These are phyloP conservation scores for Vachellia collinsii DNA, from an alignment of 306 rosid genomes.

Conservation along the genomic window DNA sequence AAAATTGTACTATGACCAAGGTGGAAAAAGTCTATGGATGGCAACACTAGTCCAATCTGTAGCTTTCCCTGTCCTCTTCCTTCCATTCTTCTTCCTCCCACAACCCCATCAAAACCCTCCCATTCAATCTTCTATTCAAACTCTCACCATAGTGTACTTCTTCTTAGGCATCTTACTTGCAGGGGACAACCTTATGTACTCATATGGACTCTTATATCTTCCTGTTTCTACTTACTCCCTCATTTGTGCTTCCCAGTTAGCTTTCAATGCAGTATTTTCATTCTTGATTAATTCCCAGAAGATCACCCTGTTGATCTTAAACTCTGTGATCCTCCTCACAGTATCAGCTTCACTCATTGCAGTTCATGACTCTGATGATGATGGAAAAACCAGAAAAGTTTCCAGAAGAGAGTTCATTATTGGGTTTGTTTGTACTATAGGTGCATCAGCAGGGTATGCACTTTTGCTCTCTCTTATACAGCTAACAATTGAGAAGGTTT, in stretches of 20 bases:
- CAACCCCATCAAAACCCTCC: constrained; percentile 33
- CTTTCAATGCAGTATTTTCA: constrained; percentile 73
- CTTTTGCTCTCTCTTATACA: constrained; percentile 71
- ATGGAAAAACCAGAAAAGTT: constrained; percentile 37
- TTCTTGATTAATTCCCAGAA: constrained; percentile 71
- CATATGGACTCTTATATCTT: constrained; percentile 66
- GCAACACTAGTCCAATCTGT: constrained; percentile 70
- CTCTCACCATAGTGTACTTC: constrained; percentile 50
- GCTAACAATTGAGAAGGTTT: constrained; percentile 60
- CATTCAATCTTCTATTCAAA: constrained; percentile 22
- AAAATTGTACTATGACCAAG: constrained; percentile 70
- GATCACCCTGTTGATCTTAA: constrained; percentile 56
- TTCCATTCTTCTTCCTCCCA: constrained; percentile 55
- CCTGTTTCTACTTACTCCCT: constrained; percentile 79
- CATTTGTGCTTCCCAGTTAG: constrained; percentile 70
- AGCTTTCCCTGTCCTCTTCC: constrained; percentile 61
- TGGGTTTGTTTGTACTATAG: constrained; percentile 57
- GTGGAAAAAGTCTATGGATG: constrained; percentile 75
- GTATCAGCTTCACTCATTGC: constrained; percentile 65
- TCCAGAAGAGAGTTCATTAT: constrained; percentile 39
- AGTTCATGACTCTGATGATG: constrained; percentile 50
- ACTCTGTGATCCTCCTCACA: constrained; percentile 61
- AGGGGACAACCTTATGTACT: constrained; percentile 61
- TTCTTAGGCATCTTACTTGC: constrained; percentile 55
- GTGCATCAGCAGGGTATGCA: constrained; percentile 68